Conservation (phyloP, 2,329 filamentous ascomycete genomes). For the Lachnellula subtilissima region DNA sequence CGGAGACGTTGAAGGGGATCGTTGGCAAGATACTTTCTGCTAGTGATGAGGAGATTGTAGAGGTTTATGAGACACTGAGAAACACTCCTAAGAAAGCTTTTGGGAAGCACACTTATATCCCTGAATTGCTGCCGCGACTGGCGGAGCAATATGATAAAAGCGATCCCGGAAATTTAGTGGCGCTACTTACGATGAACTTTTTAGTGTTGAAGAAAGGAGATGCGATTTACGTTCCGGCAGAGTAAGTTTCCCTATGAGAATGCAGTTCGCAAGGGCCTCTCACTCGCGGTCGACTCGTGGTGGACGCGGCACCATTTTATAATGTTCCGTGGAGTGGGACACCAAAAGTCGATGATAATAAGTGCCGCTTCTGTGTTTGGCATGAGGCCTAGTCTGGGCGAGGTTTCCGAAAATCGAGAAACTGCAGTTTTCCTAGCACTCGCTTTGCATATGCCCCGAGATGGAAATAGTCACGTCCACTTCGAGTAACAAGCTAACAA, state of each 20-base stretch:
- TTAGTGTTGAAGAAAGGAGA: constrained; percentile 65
- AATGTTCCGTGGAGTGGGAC: no score
- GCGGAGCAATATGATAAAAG: constrained; percentile 56
- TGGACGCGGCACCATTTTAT: no score
- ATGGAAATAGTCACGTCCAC: neutral
- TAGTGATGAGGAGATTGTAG: constrained; percentile 42
- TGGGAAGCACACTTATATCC: constrained; percentile 51
- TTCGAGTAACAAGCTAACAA: neutral
- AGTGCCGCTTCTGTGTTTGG: no score
- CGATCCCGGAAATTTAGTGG: constrained; percentile 66
- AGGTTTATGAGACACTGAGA: constrained; percentile 48
- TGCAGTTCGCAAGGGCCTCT: no score
- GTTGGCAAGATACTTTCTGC: constrained; percentile 32
- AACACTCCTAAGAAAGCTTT: constrained; percentile 45
- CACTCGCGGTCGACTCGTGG: no score
- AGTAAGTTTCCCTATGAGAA: constrained; percentile 34
- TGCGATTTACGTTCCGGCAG: constrained; percentile 88
- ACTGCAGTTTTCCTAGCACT: neutral
- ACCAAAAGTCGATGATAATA: no score
- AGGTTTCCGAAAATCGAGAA: no score
- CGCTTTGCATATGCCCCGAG: neutral
- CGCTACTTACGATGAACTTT: constrained; percentile 71
- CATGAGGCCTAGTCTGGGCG: no score
- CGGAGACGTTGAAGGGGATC: constrained; percentile 53
- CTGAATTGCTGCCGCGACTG: constrained; percentile 59